Percentiles rank a stretch among this genome's conserved stretches.
Evolutionary conservation across 2,329 filamentous ascomycete genomes (phyloP).

Genomic region (Colletotrichum sp.): DNA sequence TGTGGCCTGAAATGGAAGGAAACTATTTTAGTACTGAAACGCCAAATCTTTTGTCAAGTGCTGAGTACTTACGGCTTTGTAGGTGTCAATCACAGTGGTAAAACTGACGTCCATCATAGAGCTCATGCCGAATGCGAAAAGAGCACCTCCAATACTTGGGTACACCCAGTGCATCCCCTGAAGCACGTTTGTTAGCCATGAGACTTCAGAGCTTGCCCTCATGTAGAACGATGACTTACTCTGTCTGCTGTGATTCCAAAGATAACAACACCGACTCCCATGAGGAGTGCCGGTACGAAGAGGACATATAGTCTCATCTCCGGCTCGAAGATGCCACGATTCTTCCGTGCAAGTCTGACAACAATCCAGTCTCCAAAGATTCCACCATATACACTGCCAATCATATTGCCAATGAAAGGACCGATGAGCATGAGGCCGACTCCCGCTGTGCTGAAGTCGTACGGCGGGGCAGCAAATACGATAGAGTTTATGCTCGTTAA

Average conservation of each 20-base stretch:
- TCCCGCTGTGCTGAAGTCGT: not conserved
- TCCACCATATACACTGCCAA: not conserved
- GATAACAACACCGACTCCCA: slow-evolving; percentile 42
- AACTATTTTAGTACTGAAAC: not conserved
- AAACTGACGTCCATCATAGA: slow-evolving; percentile 37
- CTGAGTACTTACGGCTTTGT: not conserved
- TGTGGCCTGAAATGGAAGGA: not conserved
- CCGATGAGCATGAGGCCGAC: not conserved
- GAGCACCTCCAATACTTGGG: slow-evolving; percentile 37
- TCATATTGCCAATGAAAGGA: not conserved
- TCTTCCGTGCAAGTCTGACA: slow-evolving; percentile 38
- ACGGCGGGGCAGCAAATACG: not conserved
- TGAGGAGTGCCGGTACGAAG: slow-evolving; percentile 29
- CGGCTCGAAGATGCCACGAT: slow-evolving; percentile 46
- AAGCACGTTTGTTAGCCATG: not conserved
- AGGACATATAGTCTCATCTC: slow-evolving; percentile 44
- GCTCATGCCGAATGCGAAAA: slow-evolving; percentile 44
- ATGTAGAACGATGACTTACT: slow-evolving; percentile 6
- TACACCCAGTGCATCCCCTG: slow-evolving; percentile 49
- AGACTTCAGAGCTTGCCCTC: rapidly evolving
- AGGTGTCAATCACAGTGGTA: not conserved
- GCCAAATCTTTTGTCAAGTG: rapidly evolving
- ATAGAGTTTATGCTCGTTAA: not conserved
- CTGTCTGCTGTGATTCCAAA: slow-evolving; percentile 34
- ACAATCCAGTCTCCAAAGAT: slow-evolving; percentile 22